These are phyloP conservation scores for Elsinoe fawcettii DNA, from an alignment of 2,329 filamentous ascomycete genomes.

Conservation along the genomic window DNA sequence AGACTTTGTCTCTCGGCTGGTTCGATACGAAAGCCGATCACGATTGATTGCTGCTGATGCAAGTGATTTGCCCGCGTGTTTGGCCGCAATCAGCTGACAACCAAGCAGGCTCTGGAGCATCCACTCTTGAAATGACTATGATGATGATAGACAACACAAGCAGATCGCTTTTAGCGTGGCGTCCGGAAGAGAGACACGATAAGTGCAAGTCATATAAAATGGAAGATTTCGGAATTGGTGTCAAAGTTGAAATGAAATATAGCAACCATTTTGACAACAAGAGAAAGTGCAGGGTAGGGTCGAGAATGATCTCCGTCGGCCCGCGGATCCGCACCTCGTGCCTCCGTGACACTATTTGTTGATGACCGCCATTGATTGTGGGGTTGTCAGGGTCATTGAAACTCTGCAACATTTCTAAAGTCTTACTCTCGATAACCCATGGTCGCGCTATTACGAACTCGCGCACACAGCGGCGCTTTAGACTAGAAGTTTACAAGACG, in stretches of 20 bases:
- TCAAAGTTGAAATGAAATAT: too few species aligned
- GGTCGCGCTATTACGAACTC: not conserved
- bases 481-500: not conserved
- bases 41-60: slow-evolving; percentile 55
- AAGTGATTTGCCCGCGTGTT: not conserved
- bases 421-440: not conserved
- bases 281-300: not conserved
- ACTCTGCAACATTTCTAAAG: not conserved
- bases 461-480: slow-evolving; percentile 1
- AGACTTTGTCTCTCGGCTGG: slow-evolving; percentile 58
- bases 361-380: not conserved
- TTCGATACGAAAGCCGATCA: slow-evolving; percentile 62
- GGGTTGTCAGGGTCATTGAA: slow-evolving; percentile 7
- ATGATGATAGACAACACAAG: not conserved
- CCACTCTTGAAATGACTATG: slow-evolving; percentile 15
- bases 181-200: not conserved
- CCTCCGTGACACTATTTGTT: slow-evolving; percentile 2
- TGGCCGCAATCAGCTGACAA: not conserved
- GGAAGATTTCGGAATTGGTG: too few species aligned
- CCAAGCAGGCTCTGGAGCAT: slow-evolving; percentile 18
- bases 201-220: too few species aligned
- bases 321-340: not conserved
- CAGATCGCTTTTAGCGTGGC: not conserved
- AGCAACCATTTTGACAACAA: not conserved
- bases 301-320: not conserved